These are phyloP conservation scores for Sordariomycetes sp. DNA, from an alignment of 2,329 filamentous ascomycete species.

Conservation along the genomic window DNA sequence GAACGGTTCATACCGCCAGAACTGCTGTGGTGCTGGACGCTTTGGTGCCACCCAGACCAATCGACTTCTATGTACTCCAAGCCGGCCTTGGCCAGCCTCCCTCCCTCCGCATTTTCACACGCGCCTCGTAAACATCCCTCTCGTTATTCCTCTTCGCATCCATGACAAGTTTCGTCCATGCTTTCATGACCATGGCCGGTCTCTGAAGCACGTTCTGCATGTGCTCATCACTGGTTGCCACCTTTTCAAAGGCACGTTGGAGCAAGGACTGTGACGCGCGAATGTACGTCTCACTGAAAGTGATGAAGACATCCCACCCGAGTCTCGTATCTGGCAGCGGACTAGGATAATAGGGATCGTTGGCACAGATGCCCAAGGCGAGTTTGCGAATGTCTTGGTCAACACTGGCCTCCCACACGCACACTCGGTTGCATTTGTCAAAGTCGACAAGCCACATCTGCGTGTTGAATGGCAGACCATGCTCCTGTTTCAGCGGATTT, in stretches of 20 bases:
- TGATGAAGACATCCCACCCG: conserved; percentile 7
- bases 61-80: conserved; percentile 4
- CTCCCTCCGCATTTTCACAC: conserved; percentile 4
- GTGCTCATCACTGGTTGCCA: conserved; percentile 6
- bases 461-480: conserved; percentile 4
- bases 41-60: no score
- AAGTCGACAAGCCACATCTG: conserved; percentile 8
- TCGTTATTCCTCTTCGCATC: conserved; percentile 6
- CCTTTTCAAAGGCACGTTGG: conserved; percentile 5
- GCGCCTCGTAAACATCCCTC: conserved; percentile 4
- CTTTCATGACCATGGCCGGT: conserved; percentile 6
- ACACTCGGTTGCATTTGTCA: conserved; percentile 7
- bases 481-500: neutral
- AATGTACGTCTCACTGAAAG: conserved; percentile 6
- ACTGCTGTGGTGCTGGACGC: no score
- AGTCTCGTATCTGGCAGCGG: conserved; percentile 6
- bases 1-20: no score
- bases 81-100: conserved; percentile 4
- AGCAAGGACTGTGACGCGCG: conserved; percentile 3
- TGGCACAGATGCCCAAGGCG: conserved; percentile 6
- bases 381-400: conserved; percentile 5
- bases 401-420: conserved; percentile 4
- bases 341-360: conserved; percentile 5
- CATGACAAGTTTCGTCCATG: conserved; percentile 5
- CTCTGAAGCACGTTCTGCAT: conserved; percentile 4